Percentiles rank a stretch among this genome's conserved stretches.
Conservation (phyloP, 495 filamentous ascomycete species). For the Daldinia decipiens region DNA sequence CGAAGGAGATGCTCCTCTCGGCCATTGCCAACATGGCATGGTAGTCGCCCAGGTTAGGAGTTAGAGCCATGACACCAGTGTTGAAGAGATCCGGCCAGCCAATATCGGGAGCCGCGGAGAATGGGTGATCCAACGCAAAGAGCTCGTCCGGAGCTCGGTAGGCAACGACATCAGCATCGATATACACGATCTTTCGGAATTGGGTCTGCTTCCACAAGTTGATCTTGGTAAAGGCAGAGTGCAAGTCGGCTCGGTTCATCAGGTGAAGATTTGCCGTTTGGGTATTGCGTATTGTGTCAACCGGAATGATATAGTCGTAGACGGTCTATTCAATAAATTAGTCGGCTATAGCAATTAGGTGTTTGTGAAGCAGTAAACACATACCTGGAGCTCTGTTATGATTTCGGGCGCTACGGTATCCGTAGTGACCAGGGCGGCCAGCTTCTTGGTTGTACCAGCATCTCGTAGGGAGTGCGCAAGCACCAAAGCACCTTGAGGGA, state of each 20-base stretch:
- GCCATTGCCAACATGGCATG: constrained; percentile 85
- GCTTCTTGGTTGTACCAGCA: constrained; percentile 84
- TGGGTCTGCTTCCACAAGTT: constrained; percentile 91
- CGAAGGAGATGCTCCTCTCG: constrained; percentile 87
- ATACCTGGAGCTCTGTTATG: constrained; percentile 77
- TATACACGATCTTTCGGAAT: constrained; percentile 88
- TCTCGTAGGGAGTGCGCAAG: constrained; percentile 95
- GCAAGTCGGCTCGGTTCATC: constrained; percentile 90
- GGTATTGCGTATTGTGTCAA: constrained; percentile 77
- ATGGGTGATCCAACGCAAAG: constrained; percentile 76
- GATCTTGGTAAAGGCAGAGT: constrained; percentile 95
- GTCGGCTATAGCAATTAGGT: background rate
- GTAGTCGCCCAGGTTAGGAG: constrained; percentile 87
- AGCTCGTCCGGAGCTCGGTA: constrained; percentile 92
- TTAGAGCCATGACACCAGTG: constrained; percentile 91
- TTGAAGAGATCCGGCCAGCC: constrained; percentile 99
- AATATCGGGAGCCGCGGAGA: constrained; percentile 93
- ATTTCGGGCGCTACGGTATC: constrained; percentile 77
- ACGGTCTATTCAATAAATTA: constrained; percentile 65
- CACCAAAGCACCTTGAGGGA: constrained; percentile 79
- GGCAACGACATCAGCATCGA: constrained; percentile 90
- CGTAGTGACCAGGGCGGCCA: constrained; percentile 83
- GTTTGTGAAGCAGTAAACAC: constrained; percentile 23
- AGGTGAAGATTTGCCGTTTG: constrained; percentile 85
- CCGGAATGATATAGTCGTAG: constrained; percentile 90